These are phyloP conservation scores for Triglochin maritima DNA, from an alignment of 106 monocot genomes.

Conservation along the genomic window DNA sequence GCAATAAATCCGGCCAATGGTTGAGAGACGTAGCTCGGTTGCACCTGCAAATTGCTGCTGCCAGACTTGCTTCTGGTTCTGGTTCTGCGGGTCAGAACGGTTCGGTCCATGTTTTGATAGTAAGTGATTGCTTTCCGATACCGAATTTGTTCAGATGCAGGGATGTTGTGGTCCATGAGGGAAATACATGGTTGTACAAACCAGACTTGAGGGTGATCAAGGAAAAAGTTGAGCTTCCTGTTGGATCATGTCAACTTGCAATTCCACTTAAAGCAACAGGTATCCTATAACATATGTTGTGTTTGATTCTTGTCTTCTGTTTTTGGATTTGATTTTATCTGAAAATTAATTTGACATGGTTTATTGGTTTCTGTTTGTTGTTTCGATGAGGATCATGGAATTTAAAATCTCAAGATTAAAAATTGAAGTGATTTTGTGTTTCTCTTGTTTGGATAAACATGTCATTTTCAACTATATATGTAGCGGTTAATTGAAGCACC, in stretches of 20 bases:
- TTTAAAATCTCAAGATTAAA: too few relatives aligned
- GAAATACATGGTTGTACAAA: constrained; percentile 60
- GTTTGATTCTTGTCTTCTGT: background rate
- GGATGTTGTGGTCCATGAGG: constrained; percentile 36
- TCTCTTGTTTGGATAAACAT: too few relatives aligned
- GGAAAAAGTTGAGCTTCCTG: constrained; percentile 56
- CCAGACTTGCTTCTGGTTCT: constrained; percentile 40
- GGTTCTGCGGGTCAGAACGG: constrained; percentile 5
- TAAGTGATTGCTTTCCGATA: constrained; percentile 70
- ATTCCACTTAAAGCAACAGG: constrained; percentile 41
- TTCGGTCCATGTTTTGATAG: constrained; percentile 45
- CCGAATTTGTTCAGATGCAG: constrained; percentile 74
- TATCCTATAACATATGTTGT: background rate
- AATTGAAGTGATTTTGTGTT: too few relatives aligned
- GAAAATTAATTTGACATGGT: background rate
- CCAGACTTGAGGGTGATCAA: constrained; percentile 30
- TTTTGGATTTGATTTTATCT: background rate
- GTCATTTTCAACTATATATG: too few relatives aligned
- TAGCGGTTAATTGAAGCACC: too few relatives aligned
- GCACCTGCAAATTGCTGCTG: constrained; percentile 74
- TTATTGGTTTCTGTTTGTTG: too few relatives aligned
- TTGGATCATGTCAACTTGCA: constrained; percentile 66
- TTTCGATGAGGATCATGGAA: too few relatives aligned
- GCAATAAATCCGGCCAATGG: constrained; percentile 43
- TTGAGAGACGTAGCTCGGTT: constrained; percentile 70